Base-by-base conservation (phyloP, 306 rosid species). In the Alnus glutinosa region DNA sequence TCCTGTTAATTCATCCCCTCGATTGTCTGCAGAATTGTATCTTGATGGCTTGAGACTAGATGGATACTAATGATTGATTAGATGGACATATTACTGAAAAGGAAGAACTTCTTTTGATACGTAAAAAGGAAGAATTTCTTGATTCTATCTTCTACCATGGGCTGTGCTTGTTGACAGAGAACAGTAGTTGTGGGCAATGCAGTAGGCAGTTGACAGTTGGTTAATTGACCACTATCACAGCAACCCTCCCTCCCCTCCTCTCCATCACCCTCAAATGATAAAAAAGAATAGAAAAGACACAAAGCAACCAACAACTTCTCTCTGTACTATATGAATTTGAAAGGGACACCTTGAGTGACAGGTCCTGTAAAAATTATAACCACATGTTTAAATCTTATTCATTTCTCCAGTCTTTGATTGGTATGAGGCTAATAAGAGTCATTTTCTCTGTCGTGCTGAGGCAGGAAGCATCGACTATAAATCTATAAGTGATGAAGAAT, bases 401-500 rank as follows among this genome's bases (percentile, higher is more conserved):
- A 42, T 42, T 5, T 18, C 50, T 70, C 75, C 68, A 8, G 36
- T 15, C 59, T 75, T 51, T 71, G 18, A 54, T 12, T 78, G 51
- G 23, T 32, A 13, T 73, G 16, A 39, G 52, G 71, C 55, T n/a
- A 51, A 71, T 70, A 50, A 36, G 46, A 19, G 39, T 36, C 16
- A 48, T 42, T 36, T 72, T 77, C 11, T 66, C n/a, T 68, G 66
- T 36, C 13, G 6, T 81, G 85, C 90, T 87, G 98, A 83, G 79
- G 74, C 87, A 52, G 88, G 81, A 51, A 44, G 71, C 36, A 80
- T 77, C 34, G 95, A 89, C 79, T 87, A 85, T 67, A 94, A 87
- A 71, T 87, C 94, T 37, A 3, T 91, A 52, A 88, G 93, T 61
- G 76, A 81, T 52, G 87, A 81, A 44, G 95, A 89, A 71, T 92